phyloP scores from a whole-genome alignment of 192 early-diverging fungal genomes.

The Mortierella hygrophila region DNA sequence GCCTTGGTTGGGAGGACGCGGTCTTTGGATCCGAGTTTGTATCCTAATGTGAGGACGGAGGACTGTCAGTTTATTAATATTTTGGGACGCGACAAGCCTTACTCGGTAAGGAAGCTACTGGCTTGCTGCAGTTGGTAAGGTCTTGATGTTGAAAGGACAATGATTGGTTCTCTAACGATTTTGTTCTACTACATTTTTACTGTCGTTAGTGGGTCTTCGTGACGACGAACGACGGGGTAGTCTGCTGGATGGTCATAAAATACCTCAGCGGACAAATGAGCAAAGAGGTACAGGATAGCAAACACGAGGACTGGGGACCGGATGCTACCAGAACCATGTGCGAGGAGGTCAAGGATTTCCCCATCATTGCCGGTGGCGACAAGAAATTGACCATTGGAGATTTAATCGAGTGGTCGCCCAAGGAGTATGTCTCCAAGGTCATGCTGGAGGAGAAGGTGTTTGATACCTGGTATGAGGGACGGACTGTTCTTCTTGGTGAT shows the following conservation, averaged over 20 bases:
- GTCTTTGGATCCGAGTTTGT: neutral
- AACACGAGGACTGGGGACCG: conserved; percentile 8
- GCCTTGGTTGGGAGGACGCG: neutral
- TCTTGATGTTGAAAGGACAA: too few relatives aligned
- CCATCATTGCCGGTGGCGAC: neutral
- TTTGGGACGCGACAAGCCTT: neutral
- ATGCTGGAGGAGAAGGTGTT: conserved; percentile 24
- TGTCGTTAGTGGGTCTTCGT: conserved; percentile 6
- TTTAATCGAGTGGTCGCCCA: neutral
- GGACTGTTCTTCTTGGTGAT: conserved; percentile 17
- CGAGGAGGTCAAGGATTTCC: neutral
- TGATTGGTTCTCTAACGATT: too few relatives aligned
- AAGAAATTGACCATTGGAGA: conserved; percentile 6
- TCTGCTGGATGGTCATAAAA: conserved; percentile 14
- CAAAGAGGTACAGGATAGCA: neutral
- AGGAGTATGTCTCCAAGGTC: conserved; percentile 20
- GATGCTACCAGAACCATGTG: conserved; percentile 17
- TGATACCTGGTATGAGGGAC: conserved; percentile 10
- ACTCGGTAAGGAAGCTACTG: neutral
- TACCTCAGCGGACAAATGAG: neutral
- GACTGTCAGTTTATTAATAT: neutral
- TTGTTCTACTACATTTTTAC: too few relatives aligned
- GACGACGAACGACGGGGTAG: neutral
- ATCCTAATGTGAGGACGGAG: neutral
- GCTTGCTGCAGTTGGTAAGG: too few relatives aligned